Percentiles rank a stretch among this genome's conserved stretches.
Evolutionary conservation across 257 asterid genomes (phyloP).

Genomic region (Thymus quinquecostatus): DNA sequence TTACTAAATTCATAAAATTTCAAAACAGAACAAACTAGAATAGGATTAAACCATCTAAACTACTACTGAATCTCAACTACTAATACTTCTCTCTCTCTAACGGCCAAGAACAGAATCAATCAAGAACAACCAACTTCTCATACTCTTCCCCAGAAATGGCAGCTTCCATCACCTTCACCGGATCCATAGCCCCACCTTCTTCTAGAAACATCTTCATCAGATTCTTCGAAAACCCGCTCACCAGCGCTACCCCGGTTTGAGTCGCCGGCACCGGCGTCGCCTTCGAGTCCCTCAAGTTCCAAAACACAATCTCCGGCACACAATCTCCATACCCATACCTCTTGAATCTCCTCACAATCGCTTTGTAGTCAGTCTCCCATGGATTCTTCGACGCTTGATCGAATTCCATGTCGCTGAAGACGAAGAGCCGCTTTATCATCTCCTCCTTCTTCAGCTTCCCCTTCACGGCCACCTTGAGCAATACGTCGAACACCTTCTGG

Average conservation of each 20-base stretch:
- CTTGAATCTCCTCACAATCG: neutral
- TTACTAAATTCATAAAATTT: no score
- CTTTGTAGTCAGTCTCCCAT: neutral
- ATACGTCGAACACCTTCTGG: neutral
- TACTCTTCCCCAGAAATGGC: neutral
- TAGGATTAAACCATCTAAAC: no score
- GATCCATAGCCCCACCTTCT: neutral
- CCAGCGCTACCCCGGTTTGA: neutral
- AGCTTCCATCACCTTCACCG: neutral
- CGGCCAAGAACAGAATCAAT: neutral
- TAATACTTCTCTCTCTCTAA: no score
- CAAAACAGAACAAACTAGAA: no score
- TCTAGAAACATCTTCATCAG: neutral
- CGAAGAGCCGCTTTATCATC: conserved; percentile 4
- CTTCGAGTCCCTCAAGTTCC: conserved; percentile 2
- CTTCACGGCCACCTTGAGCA: neutral
- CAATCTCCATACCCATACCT: neutral
- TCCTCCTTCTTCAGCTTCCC: neutral
- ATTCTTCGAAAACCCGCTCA: conserved; percentile 1
- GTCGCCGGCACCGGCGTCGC: conserved; percentile 9
- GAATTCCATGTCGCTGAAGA: conserved; percentile 7
- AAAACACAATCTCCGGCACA: conserved; percentile 7
- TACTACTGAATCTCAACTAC: no score
- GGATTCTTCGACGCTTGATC: neutral
- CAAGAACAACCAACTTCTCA: neutral